phyloP scores from a whole-genome alignment of 768 basidiomycete species.

The Russula olivacea region DNA sequence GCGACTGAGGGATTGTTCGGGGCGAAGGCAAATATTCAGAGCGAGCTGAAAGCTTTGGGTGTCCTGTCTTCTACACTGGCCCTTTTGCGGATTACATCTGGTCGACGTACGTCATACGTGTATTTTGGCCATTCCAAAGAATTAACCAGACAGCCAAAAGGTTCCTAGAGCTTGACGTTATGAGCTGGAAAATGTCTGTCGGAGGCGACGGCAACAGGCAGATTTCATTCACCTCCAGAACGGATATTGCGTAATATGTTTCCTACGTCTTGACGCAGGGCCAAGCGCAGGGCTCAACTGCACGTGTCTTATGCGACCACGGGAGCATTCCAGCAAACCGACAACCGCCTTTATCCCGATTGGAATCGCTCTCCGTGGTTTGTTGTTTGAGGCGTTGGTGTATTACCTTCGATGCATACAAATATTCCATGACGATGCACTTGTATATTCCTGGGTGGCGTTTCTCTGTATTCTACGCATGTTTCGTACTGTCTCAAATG shows the following conservation, averaged over 20 bases:
- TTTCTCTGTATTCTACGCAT: too few relatives aligned
- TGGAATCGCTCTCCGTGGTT: slow-evolving; percentile 25
- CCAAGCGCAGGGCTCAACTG: too few relatives aligned
- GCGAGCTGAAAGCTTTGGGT: slow-evolving; percentile 11
- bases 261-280: slow-evolving; percentile 21
- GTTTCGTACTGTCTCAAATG: too few relatives aligned
- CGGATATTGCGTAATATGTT: slow-evolving; percentile 23
- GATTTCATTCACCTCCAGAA: slow-evolving; percentile 23
- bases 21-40: slow-evolving; percentile 2
- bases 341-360: slow-evolving; percentile 23
- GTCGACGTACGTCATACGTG: not conserved
- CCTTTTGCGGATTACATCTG: slow-evolving; percentile 17
- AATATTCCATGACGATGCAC: too few relatives aligned
- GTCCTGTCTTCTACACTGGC: slow-evolving; percentile 25
- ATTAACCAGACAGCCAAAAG: not conserved
- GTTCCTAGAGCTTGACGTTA: slow-evolving; percentile 12
- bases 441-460: too few relatives aligned
- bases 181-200: slow-evolving; percentile 17
- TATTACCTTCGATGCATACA: too few relatives aligned
- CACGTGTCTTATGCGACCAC: too few relatives aligned
- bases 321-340: slow-evolving; percentile 1
- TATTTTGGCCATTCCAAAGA: not conserved
- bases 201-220: slow-evolving; percentile 23
- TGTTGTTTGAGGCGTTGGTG: too few relatives aligned
- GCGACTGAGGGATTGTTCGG: slow-evolving; percentile 10